Evolutionary conservation across 306 rosid species (phyloP), one percentile per base, ranked within the genome.

Genomic region (Hippophae rhamnoides): DNA sequence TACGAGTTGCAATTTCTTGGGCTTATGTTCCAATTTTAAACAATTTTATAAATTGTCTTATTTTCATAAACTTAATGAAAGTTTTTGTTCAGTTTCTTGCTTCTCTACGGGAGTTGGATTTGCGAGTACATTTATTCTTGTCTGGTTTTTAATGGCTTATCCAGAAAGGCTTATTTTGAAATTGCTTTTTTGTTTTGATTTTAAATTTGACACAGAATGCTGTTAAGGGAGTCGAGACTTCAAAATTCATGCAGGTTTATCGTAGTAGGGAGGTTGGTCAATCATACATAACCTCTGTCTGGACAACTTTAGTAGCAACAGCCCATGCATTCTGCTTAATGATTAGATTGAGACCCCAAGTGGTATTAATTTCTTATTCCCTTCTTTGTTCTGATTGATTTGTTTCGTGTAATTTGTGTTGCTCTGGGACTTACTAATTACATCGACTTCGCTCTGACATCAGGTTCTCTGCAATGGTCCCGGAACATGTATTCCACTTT

Each of bases 381-480:
- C 61, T 44, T 63, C 65, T 58, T 57, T 52, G 6, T 41, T 42
- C 45, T 47, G 58, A 60, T 53, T 42, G 18, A 13, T 55, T 43
- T 18, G 41, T 62, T 40, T 13, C 41, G 41, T 47, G 45, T 49
- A 43, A 42, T 64, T 57, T 69, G 51, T 54, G 11, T 51, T 61
- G 60, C 53, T 52, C 53, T 63, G 67, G 48, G 9, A 54, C 13
- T 4, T 49, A 42, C 6, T 14, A 27, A 7, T 43, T 27, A 11
- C 26, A 43, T 59, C 13, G 31, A 56, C 45, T 2, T 65, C 66
- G 56, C 42, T 65, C 51, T 54, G 53, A 49, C 71, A 53, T 41
- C 80, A 90, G 97, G 81, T 87, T 79, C 89, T 90, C 53, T 87
- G 97, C 79, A 90, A 90, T 52, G 97, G 97, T 65, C 95, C 94